phyloP scores from a whole-genome alignment of 306 rosid species.

The Nissolia schottii region DNA sequence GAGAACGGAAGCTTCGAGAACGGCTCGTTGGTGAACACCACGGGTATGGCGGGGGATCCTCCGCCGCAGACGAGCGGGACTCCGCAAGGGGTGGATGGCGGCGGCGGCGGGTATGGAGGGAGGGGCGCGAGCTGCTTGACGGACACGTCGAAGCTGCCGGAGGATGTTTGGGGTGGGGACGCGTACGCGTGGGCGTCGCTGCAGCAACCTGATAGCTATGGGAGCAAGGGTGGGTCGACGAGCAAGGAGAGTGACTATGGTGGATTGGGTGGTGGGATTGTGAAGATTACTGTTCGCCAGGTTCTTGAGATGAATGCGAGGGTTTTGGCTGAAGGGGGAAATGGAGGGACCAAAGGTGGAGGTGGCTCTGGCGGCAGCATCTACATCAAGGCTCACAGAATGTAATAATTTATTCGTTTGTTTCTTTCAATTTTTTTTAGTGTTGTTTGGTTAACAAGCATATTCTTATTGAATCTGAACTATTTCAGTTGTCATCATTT shows the following conservation, averaged over 20 bases:
- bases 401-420: conserved; percentile 44
- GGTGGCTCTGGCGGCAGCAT: conserved; percentile 99
- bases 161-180: conserved; percentile 99
- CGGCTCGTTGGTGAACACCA: conserved; percentile 73
- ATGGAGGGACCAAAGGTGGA: conserved; percentile 82
- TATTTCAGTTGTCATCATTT: not conserved
- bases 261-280: conserved; percentile 84
- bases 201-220: conserved; percentile 70
- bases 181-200: conserved; percentile 88
- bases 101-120: conserved; percentile 97
- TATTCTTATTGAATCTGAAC: not conserved
- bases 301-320: conserved; percentile 68
- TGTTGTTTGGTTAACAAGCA: conserved; percentile 6
- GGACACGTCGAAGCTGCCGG: conserved; percentile 79
- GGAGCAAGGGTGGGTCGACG: conserved; percentile 81
- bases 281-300: conserved; percentile 40
- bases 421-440: not conserved
- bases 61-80: conserved; percentile 98
- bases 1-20: conserved; percentile 62
- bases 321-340: conserved; percentile 83
- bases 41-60: conserved; percentile 79
- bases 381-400: conserved; percentile 77
- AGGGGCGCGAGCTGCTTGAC: conserved; percentile 88
- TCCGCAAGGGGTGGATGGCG: conserved; percentile 79
- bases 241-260: conserved; percentile 83